Percentiles rank a stretch among this genome's conserved stretches.
Conservation (phyloP, 306 rosid species). For the Pterocarpus santalinus region DNA sequence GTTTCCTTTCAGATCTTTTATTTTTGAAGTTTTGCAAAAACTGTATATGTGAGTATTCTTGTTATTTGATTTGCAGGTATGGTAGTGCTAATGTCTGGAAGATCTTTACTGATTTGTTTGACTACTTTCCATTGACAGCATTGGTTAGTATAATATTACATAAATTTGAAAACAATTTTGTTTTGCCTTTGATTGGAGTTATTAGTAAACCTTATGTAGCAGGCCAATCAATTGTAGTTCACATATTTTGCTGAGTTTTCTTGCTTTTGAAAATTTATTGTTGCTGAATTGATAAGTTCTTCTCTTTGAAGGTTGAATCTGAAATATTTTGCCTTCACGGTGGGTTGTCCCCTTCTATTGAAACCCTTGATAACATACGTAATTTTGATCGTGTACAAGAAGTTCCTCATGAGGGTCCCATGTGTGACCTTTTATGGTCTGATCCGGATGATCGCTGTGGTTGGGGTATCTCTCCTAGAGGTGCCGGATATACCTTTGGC, state of each 20-base stretch:
- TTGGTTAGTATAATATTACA: slow-evolving; percentile 69
- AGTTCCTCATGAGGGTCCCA: slow-evolving; percentile 98
- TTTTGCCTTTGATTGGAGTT: slow-evolving; percentile 19
- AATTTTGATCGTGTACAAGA: slow-evolving; percentile 98
- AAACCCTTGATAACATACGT: slow-evolving; percentile 90
- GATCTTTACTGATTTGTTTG: slow-evolving; percentile 92
- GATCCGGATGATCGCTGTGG: slow-evolving; percentile 98
- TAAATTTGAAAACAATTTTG: slow-evolving; percentile 20
- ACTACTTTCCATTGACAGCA: slow-evolving; percentile 96
- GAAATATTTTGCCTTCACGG: slow-evolving; percentile 97
- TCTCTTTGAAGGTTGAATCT: slow-evolving; percentile 78
- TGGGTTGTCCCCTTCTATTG: slow-evolving; percentile 94
- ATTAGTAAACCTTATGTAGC: not conserved
- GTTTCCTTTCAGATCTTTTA: not conserved
- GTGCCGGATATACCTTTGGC: slow-evolving; percentile 96
- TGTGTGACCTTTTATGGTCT: slow-evolving; percentile 98
- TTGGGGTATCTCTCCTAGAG: slow-evolving; percentile 97
- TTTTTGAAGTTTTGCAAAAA: slow-evolving; percentile 35
- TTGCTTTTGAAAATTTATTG: slow-evolving; percentile 28
- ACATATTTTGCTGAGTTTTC: slow-evolving; percentile 15
- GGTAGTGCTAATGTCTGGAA: slow-evolving; percentile 99
- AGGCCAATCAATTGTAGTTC: not conserved
- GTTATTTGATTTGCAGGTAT: slow-evolving; percentile 72
- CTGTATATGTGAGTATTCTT: slow-evolving; percentile 13
- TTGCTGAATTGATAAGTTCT: slow-evolving; percentile 31